Evolutionary conservation across 192 early-diverging fungal species (phyloP), one percentile per base, ranked within the genome.

Genomic region (Dissophora globulifera): DNA sequence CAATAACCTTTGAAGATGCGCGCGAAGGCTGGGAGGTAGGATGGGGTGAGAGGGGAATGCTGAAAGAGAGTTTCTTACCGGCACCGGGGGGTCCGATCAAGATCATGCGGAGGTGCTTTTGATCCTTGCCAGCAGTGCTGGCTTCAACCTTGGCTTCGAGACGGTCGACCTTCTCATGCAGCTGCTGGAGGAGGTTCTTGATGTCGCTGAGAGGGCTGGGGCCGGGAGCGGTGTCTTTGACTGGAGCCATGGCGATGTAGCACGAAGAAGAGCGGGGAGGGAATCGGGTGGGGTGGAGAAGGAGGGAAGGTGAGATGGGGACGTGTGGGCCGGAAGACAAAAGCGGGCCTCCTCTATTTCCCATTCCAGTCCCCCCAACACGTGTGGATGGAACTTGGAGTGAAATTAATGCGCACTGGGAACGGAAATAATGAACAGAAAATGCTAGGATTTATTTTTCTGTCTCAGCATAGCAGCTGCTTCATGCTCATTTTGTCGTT

Each of bases 71-170:
- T 35, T 52, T 85, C 84, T 81, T 89, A 87, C 91, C 92, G 26
- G 89, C 91, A 83, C 95, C 94, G 45, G 94, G 94, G 20, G 95
- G 94, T 49, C 94, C 94, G 89, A 96, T 94, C 85, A 98, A 89
- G 62, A 93, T 83, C 90, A 92, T 91, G 80, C 90, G 88, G 47
- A 87, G 72, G 47, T n/a, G 17, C 64, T 72, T 72, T 33, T 71
- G 66, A 4, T 78, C 68, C 54, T 62, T 78, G 46, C 53, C 41
- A 17, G 46, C 33, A 42, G 32, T 32, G 46, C 66, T 56, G 29
- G 50, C 26, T 10, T 67, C 78, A 35, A 70, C 50, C 57, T 69
- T 69, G 41, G 67, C 67, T 46, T 69, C 67, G 35, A 69, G 40
- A 41, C 67, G 67, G 27, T 69, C 67, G 48, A 76, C 64, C 72